Percentiles rank a stretch among this genome's conserved stretches.
These are phyloP conservation scores for Anthostomella pinea DNA, from an alignment of 2,329 filamentous ascomycete species.

Conservation along the genomic window DNA sequence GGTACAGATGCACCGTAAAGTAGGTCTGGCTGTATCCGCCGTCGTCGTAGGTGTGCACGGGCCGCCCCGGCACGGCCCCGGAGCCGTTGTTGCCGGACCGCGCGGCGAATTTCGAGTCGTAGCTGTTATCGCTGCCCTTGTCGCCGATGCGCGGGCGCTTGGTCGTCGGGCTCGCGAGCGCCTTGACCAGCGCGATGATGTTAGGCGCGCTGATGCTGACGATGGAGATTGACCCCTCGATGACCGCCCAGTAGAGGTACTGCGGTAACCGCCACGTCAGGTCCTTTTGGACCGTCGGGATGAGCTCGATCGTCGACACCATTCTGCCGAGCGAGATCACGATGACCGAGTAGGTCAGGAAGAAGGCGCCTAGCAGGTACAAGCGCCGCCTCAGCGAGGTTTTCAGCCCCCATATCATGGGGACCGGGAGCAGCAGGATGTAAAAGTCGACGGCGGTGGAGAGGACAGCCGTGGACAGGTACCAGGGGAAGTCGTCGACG, in stretches of 20 bases:
- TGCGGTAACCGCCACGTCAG: constrained; percentile 9
- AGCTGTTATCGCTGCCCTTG: constrained; percentile 1
- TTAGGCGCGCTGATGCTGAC: constrained; percentile 14
- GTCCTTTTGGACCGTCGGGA: constrained; percentile 6
- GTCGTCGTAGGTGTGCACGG: too few relatives aligned
- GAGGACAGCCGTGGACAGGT: constrained; percentile 7
- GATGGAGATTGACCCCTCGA: constrained; percentile 12
- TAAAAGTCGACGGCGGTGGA: constrained; percentile 11
- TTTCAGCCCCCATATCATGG: constrained; percentile 12
- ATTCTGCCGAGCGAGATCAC: constrained; percentile 15
- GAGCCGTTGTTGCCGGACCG: too few relatives aligned
- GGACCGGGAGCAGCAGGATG: constrained; percentile 12
- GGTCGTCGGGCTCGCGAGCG: background rate
- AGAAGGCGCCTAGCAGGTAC: constrained; percentile 12
- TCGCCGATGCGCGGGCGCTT: background rate
- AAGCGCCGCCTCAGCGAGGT: constrained; percentile 9
- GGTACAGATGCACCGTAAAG: constrained; percentile 56
- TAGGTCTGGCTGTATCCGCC: constrained; percentile 42
- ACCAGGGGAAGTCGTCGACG: constrained; percentile 11
- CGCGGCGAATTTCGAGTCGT: too few relatives aligned
- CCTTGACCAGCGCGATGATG: constrained; percentile 8
- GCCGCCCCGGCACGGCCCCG: too few relatives aligned
- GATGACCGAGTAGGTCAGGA: constrained; percentile 17
- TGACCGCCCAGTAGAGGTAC: constrained; percentile 15
- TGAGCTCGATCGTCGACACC: constrained; percentile 8